Base-by-base conservation (phyloP, 1,139 yeast species). In the Casaregolazyma suthepensis region DNA sequence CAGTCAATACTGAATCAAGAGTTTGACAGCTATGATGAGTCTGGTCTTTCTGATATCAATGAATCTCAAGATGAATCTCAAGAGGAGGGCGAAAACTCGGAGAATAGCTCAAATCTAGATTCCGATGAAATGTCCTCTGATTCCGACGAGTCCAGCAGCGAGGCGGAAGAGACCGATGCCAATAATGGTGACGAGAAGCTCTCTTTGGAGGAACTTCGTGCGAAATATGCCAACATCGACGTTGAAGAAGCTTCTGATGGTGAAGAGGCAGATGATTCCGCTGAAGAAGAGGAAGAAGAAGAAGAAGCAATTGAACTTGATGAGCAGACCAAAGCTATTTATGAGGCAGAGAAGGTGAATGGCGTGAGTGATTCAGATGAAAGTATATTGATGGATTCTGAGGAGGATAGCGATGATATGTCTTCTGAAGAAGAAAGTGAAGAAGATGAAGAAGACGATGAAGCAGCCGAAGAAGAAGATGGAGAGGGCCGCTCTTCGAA, bases 131-230 rank as follows among this genome's bases (percentile, higher is more conserved):
- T 62, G 53, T 50, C 55, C 3, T 44, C 51, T 9, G 62, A 54
- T 10, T 51, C 58, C 5, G 55, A 51, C 5, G 49, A 43, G 10
- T 45, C 42, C 5, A 4, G 23, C 3, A 35, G 15, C 5, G 61
- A 59, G n/a, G 55, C 60, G 0, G 69, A 66, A 15, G 54, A 64
- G 13, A 76, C 72, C 18, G 69, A 66, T 4, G 56, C 52, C 17
- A 48, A 55, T 20, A 54, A 54, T 37, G 66, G 76, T 54, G 90
- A 85, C 60, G 77, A 78, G 55, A 69, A 78, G 37, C 71, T 88
- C 43, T 75, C 89, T 0, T 78, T 86, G 1, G 91, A 85, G 23
- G 82, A 87, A 62, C 73, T 88, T 53, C 74, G 75, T 42, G 74
- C 74, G 47, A 88, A 88, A 65, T 88, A 88, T 66, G 79, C 85